These are phyloP conservation scores for Saccharomycopsis phalli DNA, from an alignment of 1,139 yeast genomes.

Conservation along the genomic window DNA sequence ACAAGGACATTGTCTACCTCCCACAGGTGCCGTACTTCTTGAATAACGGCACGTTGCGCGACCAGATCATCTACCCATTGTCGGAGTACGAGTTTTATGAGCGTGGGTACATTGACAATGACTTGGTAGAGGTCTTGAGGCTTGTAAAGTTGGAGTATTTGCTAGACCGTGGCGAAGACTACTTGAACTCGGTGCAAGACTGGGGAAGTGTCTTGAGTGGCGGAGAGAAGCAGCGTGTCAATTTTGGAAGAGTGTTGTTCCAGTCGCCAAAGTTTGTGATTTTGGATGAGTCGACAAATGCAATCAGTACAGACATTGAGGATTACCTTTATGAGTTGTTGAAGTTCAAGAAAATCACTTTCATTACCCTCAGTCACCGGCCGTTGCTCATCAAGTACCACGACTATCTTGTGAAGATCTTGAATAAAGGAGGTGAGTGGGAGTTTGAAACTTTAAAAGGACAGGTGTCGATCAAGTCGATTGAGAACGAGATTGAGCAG, in stretches of 20 bases:
- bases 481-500: constrained; percentile 59
- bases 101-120: constrained; percentile 62
- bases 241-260: constrained; percentile 81
- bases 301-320: constrained; percentile 87
- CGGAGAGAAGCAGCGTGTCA: constrained; percentile 88
- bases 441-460: constrained; percentile 41
- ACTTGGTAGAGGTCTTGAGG: constrained; percentile 56
- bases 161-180: constrained; percentile 34
- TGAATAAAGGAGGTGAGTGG: constrained; percentile 42
- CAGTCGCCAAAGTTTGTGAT: constrained; percentile 77
- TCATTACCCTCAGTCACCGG: constrained; percentile 79
- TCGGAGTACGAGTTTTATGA: constrained; percentile 72
- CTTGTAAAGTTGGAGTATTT: constrained; percentile 78
- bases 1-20: constrained; percentile 61
- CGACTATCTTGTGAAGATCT: constrained; percentile 59
- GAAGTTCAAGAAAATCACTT: constrained; percentile 61
- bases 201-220: constrained; percentile 94
- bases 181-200: constrained; percentile 44
- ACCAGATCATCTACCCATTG: constrained; percentile 80
- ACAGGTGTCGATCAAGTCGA: constrained; percentile 50
- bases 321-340: constrained; percentile 76
- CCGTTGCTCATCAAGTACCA: constrained; percentile 83
- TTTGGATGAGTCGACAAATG: constrained; percentile 89
- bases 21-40: constrained; percentile 78
- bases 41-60: constrained; percentile 72